These are phyloP conservation scores for Madurella mycetomatis DNA, from an alignment of 2,329 filamentous ascomycete genomes.

Conservation along the genomic window DNA sequence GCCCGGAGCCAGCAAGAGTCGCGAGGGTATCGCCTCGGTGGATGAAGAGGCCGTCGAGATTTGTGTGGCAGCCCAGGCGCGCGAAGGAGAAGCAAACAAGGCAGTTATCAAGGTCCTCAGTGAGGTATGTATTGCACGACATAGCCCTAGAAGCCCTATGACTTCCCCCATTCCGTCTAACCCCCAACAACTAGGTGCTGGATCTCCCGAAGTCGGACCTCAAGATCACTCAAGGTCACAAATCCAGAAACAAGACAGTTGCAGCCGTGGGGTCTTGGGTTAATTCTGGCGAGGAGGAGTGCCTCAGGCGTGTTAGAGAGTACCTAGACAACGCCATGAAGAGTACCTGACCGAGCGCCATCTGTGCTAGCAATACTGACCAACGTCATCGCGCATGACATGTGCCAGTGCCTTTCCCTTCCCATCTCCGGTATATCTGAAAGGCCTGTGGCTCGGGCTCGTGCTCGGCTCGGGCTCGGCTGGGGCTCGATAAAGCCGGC, in stretches of 20 bases:
- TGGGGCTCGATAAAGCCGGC: too few species aligned
- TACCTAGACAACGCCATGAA: slow-evolving; percentile 19
- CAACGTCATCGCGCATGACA: too few species aligned
- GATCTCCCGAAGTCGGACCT: slow-evolving; percentile 60
- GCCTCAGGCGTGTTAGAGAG: slow-evolving; percentile 26
- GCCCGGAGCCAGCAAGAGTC: slow-evolving; percentile 56
- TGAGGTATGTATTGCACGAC: slow-evolving; percentile 38
- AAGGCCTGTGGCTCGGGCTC: too few species aligned
- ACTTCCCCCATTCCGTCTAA: not conserved
- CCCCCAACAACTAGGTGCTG: slow-evolving; percentile 44
- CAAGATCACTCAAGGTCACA: slow-evolving; percentile 57
- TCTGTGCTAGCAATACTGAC: too few species aligned
- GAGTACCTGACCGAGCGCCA: slow-evolving; percentile 1
- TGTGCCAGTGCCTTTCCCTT: too few species aligned
- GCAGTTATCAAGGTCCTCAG: slow-evolving; percentile 61
- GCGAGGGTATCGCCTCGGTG: slow-evolving; percentile 57
- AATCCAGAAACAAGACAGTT: slow-evolving; percentile 61
- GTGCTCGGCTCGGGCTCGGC: too few species aligned
- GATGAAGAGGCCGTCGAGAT: slow-evolving; percentile 56
- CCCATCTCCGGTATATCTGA: too few species aligned
- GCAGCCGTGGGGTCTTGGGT: slow-evolving; percentile 30
- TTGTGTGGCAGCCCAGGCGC: slow-evolving; percentile 60
- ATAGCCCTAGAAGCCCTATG: too few species aligned
- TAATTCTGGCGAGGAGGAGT: slow-evolving; percentile 27
- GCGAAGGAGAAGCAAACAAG: slow-evolving; percentile 65